Evolutionary conservation across 179 eudicot genomes (phyloP), one percentile per base, ranked within the genome.

Genomic region (Heliamphora ciliata): DNA sequence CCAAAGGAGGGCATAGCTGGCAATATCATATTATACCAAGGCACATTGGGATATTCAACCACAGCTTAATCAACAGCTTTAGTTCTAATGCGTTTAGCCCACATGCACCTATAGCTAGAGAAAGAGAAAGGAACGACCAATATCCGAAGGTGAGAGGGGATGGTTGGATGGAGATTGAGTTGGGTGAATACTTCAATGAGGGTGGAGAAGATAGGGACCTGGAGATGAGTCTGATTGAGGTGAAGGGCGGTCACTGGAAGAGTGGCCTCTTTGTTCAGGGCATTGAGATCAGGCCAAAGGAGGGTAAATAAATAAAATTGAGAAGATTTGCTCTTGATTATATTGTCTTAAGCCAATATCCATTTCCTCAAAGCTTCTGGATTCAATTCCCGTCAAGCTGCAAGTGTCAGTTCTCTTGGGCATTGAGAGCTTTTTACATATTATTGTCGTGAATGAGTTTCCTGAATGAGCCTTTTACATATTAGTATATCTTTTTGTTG

Each of bases 131-230:
- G 17, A 21, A 50, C 8, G 56, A 60, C 4, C 77, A 77, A 66
- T 59, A 40, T 60, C 84, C 92, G 0, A 74, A 77, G 65, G 40
- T 1, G 58, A 85, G 93, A 21, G 70, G 71, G 8, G 95, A 88
- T 71, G 92, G 91, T 47, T 91, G 95, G 95, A 48, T 85, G 89
- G 95, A 91, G 81, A 84, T 90, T 8, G 87, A 88, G 82, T 64
- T 91, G 79, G 95, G 95, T 6, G 80, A 85, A 46, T 85, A 85
- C 79, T 83, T 66, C 75, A 71, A 74, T 67, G 75, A 67, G 64
- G 79, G 78, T 52, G 74, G 72, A 31, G 78, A 77, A 58, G 80
- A 48, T 8, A 24, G 14, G 51, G 87, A 75, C 70, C 85, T 89
- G 66, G 86, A 87, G 80, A 88, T 89, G 91, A 87, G 91, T 80